Conservation (phyloP, 768 basidiomycete species). For the Hygrophorus russula region DNA sequence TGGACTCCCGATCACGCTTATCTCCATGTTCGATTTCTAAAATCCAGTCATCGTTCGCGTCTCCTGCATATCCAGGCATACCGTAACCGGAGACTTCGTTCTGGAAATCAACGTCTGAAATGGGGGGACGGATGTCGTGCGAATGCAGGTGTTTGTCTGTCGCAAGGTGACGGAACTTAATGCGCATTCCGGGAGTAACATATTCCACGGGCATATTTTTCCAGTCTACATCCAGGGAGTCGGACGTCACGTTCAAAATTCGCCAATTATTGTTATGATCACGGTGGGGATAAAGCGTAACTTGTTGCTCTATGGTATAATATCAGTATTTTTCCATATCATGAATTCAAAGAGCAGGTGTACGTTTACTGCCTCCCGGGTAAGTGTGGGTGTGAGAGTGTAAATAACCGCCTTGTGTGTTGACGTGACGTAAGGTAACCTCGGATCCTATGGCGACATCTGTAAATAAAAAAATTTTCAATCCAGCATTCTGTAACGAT, state of each 20-base stretch:
- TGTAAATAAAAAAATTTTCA: slow-evolving; percentile 13
- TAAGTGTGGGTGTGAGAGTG: slow-evolving; percentile 91
- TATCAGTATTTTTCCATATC: slow-evolving; percentile 1
- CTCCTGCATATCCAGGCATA: slow-evolving; percentile 72
- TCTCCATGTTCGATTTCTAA: slow-evolving; percentile 74
- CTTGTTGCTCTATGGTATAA: slow-evolving; percentile 72
- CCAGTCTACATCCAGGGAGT: slow-evolving; percentile 20
- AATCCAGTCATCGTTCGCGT: slow-evolving; percentile 88
- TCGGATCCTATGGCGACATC: slow-evolving; percentile 82
- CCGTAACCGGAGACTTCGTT: slow-evolving; percentile 97
- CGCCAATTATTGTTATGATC: slow-evolving; percentile 94
- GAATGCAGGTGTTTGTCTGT: slow-evolving; percentile 89
- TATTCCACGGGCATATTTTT: slow-evolving; percentile 43
- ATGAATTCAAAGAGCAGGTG: slow-evolving; percentile 14
- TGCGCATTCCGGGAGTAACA: slow-evolving; percentile 51
- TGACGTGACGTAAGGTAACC: slow-evolving; percentile 78
- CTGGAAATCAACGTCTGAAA: slow-evolving; percentile 98
- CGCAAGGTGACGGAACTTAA: slow-evolving; percentile 71
- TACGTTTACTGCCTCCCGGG: slow-evolving; percentile 85
- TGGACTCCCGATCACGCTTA: slow-evolving; percentile 53
- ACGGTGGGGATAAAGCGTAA: slow-evolving; percentile 98
- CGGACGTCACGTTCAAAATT: slow-evolving; percentile 62
- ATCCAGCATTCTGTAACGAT: background rate
- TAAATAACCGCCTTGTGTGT: slow-evolving; percentile 98
- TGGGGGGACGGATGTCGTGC: slow-evolving; percentile 88